Evolutionary conservation across 2,329 filamentous ascomycete genomes (phyloP).

Genomic region (Cordyceps cateniannulata): DNA sequence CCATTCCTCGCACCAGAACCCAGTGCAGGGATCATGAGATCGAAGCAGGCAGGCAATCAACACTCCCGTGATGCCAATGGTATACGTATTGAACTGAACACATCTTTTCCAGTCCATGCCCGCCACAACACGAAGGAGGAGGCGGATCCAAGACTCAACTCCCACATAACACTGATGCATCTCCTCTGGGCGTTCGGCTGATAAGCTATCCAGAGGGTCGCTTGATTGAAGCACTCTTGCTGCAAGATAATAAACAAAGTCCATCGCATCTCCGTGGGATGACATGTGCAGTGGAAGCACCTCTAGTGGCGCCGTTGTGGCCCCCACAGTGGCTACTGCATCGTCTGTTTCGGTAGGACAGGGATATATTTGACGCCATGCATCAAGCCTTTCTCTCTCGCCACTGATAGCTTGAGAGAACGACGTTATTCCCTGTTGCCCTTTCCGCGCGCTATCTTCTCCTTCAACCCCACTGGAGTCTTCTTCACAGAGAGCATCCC

Average conservation of each 20-base stretch:
- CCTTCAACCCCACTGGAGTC: neutral
- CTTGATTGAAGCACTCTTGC: slow-evolving; percentile 14
- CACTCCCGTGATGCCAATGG: slow-evolving; percentile 17
- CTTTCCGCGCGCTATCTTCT: neutral
- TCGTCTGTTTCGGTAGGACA: neutral
- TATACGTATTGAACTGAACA: slow-evolving; percentile 17
- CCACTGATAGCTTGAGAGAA: neutral
- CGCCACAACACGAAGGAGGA: slow-evolving; percentile 19
- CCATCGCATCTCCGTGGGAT: slow-evolving; percentile 16
- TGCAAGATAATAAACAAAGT: slow-evolving; percentile 16
- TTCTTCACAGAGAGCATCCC: neutral
- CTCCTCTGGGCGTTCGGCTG: neutral
- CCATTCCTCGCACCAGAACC: slow-evolving; percentile 19
- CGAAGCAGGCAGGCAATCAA: slow-evolving; percentile 17
- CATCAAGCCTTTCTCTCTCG: neutral
- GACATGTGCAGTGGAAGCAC: slow-evolving; percentile 12
- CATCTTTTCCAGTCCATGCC: slow-evolving; percentile 20
- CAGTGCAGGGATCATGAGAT: slow-evolving; percentile 6
- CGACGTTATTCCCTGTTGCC: neutral
- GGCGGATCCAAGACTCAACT: slow-evolving; percentile 14
- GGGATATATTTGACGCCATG: neutral
- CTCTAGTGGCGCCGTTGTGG: neutral
- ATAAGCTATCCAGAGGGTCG: slow-evolving; percentile 3
- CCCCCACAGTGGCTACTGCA: neutral
- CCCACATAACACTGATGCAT: neutral